phyloP scores from a whole-genome alignment of 129 eudicot genomes.

The Helianthus tuberosus region DNA sequence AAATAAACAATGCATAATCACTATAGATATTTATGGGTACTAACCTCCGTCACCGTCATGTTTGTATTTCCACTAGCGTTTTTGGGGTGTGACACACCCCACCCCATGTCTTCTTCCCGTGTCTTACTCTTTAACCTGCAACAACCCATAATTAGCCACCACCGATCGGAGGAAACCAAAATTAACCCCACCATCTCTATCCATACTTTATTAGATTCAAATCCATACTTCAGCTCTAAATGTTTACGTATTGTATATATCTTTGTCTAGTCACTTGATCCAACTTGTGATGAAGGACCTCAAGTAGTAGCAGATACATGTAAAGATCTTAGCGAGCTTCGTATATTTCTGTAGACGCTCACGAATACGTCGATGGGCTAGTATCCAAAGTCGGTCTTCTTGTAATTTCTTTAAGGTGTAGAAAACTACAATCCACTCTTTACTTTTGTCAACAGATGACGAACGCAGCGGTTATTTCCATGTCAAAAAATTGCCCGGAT shows the following conservation, averaged over 20 bases:
- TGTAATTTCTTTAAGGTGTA: conserved; percentile 72
- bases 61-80: no score
- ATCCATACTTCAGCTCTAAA: background rate
- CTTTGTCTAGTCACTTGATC: conserved; percentile 62
- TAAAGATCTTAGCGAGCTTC: conserved; percentile 81
- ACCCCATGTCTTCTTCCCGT: no score
- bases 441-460: conserved; percentile 86
- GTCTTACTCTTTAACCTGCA: no score
- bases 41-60: no score
- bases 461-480: conserved; percentile 72
- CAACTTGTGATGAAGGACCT: conserved; percentile 76
- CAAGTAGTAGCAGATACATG: conserved; percentile 72
- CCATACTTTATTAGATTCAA: background rate
- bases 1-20: no score
- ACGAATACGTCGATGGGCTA: conserved; percentile 53
- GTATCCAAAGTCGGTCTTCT: conserved; percentile 76
- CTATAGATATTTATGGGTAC: no score
- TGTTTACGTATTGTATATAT: background rate
- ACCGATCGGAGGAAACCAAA: no score
- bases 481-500: conserved; percentile 80
- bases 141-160: no score
- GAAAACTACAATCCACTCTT: conserved; percentile 60
- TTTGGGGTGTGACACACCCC: no score
- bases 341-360: conserved; percentile 60
- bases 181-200: no score